Conservation (phyloP, 352 stramenopile genomes). For the Pythium dissotocum region DNA sequence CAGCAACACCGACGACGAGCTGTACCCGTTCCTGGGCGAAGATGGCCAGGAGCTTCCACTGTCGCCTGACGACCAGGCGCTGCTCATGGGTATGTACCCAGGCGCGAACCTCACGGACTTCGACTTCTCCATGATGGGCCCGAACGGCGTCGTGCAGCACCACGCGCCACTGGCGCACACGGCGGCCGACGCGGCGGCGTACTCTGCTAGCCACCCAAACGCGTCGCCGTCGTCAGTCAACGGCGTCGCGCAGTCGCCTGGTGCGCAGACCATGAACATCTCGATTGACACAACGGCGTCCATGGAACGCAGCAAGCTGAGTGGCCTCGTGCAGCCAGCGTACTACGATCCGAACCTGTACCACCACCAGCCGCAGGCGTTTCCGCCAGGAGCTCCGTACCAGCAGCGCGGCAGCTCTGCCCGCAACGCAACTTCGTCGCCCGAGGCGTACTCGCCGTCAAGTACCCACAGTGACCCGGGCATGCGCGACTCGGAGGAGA, state of each 20-base stretch:
- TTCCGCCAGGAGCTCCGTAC: background rate
- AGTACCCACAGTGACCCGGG: conserved; percentile 42
- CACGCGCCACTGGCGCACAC: conserved; percentile 25
- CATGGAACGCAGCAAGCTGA: conserved; percentile 36
- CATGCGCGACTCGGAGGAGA: conserved; percentile 67
- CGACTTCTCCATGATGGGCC: conserved; percentile 53
- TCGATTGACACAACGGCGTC: conserved; percentile 6
- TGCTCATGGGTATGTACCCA: conserved; percentile 63
- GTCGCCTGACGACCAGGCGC: conserved; percentile 49
- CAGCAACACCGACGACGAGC: conserved; percentile 50
- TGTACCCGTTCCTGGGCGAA: conserved; percentile 58
- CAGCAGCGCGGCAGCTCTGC: conserved; percentile 6
- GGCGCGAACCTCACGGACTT: conserved; percentile 55
- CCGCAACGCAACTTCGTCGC: conserved; percentile 18
- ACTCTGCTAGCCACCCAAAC: background rate
- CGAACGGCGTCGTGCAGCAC: conserved; percentile 43
- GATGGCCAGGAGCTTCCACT: conserved; percentile 32
- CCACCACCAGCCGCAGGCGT: conserved; percentile 21
- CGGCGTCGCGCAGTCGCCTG: conserved; percentile 2
- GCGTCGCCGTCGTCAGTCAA: conserved; percentile 6
- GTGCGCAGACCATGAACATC: conserved; percentile 24
- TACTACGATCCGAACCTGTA: conserved; percentile 28
- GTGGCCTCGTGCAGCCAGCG: conserved; percentile 28
- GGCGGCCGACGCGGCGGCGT: conserved; percentile 6
- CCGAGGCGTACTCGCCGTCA: conserved; percentile 38